Conservation (phyloP, 331 rosid species). For the Erythrophleum ivorense region DNA sequence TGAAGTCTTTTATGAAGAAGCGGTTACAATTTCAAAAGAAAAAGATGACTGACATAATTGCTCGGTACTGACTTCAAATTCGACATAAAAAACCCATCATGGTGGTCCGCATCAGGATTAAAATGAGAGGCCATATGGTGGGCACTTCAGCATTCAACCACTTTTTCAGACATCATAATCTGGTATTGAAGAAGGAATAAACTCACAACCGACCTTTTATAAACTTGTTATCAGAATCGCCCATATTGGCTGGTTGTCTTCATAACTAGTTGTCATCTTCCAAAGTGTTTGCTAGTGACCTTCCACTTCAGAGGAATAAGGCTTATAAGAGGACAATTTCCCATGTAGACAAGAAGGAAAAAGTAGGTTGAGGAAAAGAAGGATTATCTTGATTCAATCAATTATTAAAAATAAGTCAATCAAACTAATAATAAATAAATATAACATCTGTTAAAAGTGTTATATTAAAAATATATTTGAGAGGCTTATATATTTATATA, state of each 20-base stretch:
- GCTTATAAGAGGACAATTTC: neutral
- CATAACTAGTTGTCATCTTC: neutral
- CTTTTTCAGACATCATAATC: neutral
- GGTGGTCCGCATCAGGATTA: neutral
- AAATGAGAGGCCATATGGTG: conserved; percentile 27
- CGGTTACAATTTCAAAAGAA: neutral
- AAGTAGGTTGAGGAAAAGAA: neutral
- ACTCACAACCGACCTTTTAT: neutral
- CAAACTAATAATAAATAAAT: too few relatives aligned
- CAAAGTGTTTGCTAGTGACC: neutral
- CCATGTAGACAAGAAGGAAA: neutral
- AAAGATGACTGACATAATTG: conserved; percentile 13
- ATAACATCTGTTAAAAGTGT: too few relatives aligned
- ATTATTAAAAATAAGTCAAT: too few relatives aligned
- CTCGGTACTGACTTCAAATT: conserved; percentile 30
- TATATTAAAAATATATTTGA: neutral
- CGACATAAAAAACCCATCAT: conserved; percentile 12
- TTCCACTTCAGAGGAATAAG: neutral
- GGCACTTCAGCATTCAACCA: conserved; percentile 14
- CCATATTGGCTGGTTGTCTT: neutral
- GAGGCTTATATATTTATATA: too few relatives aligned
- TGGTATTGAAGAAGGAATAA: neutral
- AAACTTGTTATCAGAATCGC: neutral
- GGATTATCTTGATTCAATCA: neutral
- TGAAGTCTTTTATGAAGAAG: neutral